These are phyloP conservation scores for Anthracocystis walkeri DNA, from an alignment of 1,284 basidiomycete species.

Conservation along the genomic window DNA sequence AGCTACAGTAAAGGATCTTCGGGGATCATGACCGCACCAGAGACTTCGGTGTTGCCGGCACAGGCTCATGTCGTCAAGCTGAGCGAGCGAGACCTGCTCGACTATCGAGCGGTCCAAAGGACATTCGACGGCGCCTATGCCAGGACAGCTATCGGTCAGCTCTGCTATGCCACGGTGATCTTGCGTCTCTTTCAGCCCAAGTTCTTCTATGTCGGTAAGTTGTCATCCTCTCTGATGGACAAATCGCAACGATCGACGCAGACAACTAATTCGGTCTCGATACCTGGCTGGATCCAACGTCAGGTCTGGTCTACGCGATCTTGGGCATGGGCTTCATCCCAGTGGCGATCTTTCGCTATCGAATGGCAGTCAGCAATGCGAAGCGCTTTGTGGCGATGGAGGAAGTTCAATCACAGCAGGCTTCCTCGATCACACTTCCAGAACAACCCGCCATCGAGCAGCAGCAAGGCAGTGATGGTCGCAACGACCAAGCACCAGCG, in stretches of 20 bases:
- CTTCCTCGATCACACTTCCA: background rate
- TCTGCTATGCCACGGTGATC: constrained; percentile 80
- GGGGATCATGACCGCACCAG: constrained; percentile 15
- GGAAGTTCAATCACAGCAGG: constrained; percentile 8
- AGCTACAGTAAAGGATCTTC: background rate
- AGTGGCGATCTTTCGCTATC: constrained; percentile 72
- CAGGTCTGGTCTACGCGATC: constrained; percentile 22
- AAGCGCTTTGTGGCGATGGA: constrained; percentile 51
- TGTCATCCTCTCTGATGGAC: background rate
- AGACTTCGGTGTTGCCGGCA: constrained; percentile 13
- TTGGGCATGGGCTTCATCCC: constrained; percentile 26
- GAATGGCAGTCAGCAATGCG: constrained; percentile 41
- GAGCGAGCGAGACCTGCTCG: constrained; percentile 69
- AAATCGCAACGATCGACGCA: no score
- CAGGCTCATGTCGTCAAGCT: constrained; percentile 31
- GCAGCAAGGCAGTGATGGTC: constrained; percentile 69
- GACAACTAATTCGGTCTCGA: background rate
- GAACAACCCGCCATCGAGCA: background rate
- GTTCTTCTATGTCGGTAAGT: constrained; percentile 51
- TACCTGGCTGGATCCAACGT: background rate
- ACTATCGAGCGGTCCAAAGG: constrained; percentile 80
- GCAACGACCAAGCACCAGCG: constrained; percentile 71
- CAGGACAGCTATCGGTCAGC: constrained; percentile 79
- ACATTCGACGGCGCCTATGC: constrained; percentile 85
- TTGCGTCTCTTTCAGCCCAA: constrained; percentile 76